These are phyloP conservation scores for Hanseniaspora clermontiae DNA, from an alignment of 805 yeast genomes.

Conservation along the genomic window DNA sequence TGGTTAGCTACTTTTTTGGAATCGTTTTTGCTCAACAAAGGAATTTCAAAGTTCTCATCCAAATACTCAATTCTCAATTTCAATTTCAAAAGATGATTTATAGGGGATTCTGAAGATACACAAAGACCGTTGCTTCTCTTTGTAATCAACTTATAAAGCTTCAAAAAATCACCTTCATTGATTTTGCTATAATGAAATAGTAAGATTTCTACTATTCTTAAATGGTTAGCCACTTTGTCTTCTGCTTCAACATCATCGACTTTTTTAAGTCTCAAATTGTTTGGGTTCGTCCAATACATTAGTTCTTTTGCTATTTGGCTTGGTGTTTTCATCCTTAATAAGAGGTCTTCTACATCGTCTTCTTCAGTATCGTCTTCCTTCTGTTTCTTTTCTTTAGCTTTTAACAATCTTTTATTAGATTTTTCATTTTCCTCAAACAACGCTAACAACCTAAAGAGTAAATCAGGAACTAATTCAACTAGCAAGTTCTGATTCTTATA, in stretches of 20 bases:
- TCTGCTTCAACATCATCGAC: not conserved
- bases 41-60: not conserved
- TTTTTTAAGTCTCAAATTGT: conserved; percentile 26
- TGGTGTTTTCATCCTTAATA: conserved; percentile 30
- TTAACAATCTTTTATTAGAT: conserved; percentile 24
- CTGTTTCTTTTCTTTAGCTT: conserved; percentile 17
- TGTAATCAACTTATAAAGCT: conserved; percentile 4
- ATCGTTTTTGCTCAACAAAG: not conserved
- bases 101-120: not conserved
- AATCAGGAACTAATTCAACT: conserved; percentile 52
- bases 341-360: conserved; percentile 2
- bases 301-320: conserved; percentile 54
- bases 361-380: conserved; percentile 10
- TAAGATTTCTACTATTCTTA: conserved; percentile 3
- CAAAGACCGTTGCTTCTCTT: not conserved
- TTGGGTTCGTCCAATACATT: conserved; percentile 75
- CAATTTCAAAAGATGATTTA: conserved; percentile 3
- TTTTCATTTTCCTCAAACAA: conserved; percentile 29
- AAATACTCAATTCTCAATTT: conserved; percentile 11
- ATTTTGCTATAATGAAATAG: conserved; percentile 10
- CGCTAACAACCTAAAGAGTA: conserved; percentile 44
- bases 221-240: not conserved
- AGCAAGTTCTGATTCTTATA: conserved; percentile 55
- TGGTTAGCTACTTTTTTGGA: not conserved
- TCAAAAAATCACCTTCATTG: conserved; percentile 4